Evolutionary conservation across 805 yeast genomes (phyloP).

Genomic region (Kodamaea nitidulidarum): DNA sequence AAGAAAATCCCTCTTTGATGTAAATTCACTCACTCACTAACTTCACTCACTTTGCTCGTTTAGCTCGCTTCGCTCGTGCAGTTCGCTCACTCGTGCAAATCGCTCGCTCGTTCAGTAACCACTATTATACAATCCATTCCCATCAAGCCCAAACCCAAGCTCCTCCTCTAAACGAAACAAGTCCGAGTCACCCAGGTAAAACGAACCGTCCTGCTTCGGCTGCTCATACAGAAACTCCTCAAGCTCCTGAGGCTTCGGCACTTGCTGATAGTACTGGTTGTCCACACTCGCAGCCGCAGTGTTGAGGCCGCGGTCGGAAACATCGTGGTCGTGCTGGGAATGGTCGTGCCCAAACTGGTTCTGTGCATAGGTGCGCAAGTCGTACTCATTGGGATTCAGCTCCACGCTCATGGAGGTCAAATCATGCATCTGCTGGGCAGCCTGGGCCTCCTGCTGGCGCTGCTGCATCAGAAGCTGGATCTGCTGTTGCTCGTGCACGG

Average conservation of each 20-base stretch:
- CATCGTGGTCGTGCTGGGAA: slow-evolving; percentile 11
- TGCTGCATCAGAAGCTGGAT: slow-evolving; percentile 34
- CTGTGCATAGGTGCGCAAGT: slow-evolving; percentile 5
- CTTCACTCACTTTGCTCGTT: too few relatives aligned
- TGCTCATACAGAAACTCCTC: slow-evolving; percentile 29
- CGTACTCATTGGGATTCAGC: slow-evolving; percentile 10
- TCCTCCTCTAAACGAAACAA: slow-evolving; percentile 41
- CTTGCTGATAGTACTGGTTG: slow-evolving; percentile 29
- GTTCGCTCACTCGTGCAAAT: too few relatives aligned
- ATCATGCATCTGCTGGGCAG: slow-evolving; percentile 14
- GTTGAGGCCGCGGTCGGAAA: too few relatives aligned
- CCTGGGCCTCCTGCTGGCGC: slow-evolving; percentile 24
- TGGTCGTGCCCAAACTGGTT: too few relatives aligned
- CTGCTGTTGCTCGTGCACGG: slow-evolving; percentile 52
- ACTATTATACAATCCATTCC: slow-evolving; percentile 19
- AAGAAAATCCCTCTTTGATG: too few relatives aligned
- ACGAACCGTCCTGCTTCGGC: slow-evolving; percentile 7
- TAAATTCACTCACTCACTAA: too few relatives aligned
- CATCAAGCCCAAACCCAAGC: slow-evolving; percentile 43
- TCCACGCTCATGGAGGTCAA: slow-evolving; percentile 5
- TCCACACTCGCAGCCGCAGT: slow-evolving; percentile 21
- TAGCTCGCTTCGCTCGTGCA: too few relatives aligned
- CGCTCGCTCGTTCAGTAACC: too few relatives aligned
- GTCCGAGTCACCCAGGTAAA: slow-evolving; percentile 17
- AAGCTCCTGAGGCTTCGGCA: slow-evolving; percentile 44